These are phyloP conservation scores for Grigorovia transvaalensis DNA, from an alignment of 805 yeast species.

Conservation along the genomic window DNA sequence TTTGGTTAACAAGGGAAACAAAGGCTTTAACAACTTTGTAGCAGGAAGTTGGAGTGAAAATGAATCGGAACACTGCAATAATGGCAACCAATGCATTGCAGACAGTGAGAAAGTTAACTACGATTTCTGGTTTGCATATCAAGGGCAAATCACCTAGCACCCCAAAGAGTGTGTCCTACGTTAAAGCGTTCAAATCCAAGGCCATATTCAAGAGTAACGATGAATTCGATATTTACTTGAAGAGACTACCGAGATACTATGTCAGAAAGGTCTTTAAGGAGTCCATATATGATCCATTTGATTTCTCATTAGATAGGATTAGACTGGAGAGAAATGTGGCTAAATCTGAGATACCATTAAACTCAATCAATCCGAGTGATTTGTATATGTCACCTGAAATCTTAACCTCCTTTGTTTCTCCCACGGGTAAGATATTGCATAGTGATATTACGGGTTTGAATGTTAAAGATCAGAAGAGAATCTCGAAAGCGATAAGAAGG, in stretches of 20 bases:
- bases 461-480: conserved; percentile 53
- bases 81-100: neutral
- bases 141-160: neutral
- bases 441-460: conserved; percentile 61
- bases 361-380: conserved; percentile 50
- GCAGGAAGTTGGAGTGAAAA: neutral
- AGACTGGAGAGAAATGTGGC: conserved; percentile 37
- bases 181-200: neutral
- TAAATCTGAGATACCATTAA: conserved; percentile 7
- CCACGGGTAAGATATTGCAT: conserved; percentile 69
- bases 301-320: conserved; percentile 53
- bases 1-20: too few relatives aligned
- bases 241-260: conserved; percentile 13
- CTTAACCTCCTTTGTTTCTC: conserved; percentile 52
- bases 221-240: neutral
- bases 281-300: conserved; percentile 68
- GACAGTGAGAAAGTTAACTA: neutral
- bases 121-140: neutral
- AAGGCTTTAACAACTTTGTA: neutral
- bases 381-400: conserved; percentile 64
- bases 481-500: conserved; percentile 70
- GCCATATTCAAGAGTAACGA: neutral
- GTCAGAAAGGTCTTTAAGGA: conserved; percentile 33
- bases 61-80: neutral
- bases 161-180: neutral